A percentile compares a stretch with the other conserved stretches of the same genome.
Conservation (phyloP, 2,329 filamentous ascomycete species). For the Metarhizium brunneum region DNA sequence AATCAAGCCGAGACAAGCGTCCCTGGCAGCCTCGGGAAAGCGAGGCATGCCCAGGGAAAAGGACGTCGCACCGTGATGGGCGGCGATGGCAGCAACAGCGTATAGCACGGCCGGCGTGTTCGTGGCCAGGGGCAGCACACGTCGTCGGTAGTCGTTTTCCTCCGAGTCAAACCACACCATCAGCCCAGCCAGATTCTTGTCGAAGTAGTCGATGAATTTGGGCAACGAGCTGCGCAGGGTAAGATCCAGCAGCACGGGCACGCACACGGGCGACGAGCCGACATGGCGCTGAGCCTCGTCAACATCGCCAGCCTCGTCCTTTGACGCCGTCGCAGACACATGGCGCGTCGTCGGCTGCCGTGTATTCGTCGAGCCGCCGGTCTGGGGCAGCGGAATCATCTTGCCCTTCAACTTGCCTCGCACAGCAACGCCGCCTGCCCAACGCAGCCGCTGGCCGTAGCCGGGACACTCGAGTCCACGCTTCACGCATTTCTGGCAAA, state of each 20-base stretch:
- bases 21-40: constrained; percentile 18
- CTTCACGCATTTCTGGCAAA: constrained; percentile 18
- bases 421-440: constrained; percentile 19
- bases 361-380: background rate
- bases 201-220: constrained; percentile 19
- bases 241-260: constrained; percentile 7
- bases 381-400: constrained; percentile 8
- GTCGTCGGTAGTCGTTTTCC: constrained; percentile 18
- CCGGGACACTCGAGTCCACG: constrained; percentile 19
- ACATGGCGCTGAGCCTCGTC: background rate
- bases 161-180: constrained; percentile 23
- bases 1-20: constrained; percentile 17
- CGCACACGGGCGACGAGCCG: background rate
- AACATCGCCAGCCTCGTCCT: background rate
- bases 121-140: constrained; percentile 16
- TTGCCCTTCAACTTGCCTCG: constrained; percentile 16
- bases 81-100: constrained; percentile 19
- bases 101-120: constrained; percentile 17
- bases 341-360: background rate
- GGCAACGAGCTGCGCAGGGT: constrained; percentile 11
- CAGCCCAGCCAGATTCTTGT: constrained; percentile 18
- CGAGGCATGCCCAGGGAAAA: constrained; percentile 12
- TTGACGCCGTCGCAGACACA: background rate
- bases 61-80: constrained; percentile 17
- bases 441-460: constrained; percentile 17